Percentiles rank a stretch among this genome's conserved stretches.
phyloP scores from a whole-genome alignment of 208 protist genomes.

The Leishmania arabica region DNA sequence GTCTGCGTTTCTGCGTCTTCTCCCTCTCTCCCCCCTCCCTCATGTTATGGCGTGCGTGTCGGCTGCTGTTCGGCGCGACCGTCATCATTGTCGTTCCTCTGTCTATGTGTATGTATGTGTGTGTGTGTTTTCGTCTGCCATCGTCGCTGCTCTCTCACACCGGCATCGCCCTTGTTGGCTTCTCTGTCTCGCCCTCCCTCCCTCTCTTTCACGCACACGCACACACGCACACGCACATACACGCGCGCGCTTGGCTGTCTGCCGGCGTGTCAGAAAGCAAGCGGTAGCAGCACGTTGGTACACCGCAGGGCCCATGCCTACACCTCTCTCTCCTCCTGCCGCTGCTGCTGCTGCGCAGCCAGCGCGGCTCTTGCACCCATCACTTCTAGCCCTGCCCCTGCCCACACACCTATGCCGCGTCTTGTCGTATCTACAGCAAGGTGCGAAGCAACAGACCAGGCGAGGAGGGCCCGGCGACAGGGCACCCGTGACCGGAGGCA shows the following conservation, averaged over 20 bases:
- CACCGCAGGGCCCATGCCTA: not conserved
- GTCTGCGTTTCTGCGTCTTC: not conserved
- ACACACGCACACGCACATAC: not conserved
- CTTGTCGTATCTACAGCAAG: not conserved
- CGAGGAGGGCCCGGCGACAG: too few species aligned
- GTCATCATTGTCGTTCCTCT: not conserved
- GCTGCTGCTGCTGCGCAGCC: not conserved
- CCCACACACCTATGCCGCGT: too few species aligned
- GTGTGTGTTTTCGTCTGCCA: not conserved
- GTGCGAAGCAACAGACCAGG: too few species aligned
- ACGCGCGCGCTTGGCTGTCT: not conserved
- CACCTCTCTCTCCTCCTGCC: not conserved
- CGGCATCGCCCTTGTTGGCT: not conserved
- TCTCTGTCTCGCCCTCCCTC: not conserved
- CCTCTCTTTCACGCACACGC: not conserved
- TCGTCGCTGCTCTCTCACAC: not conserved
- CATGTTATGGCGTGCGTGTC: not conserved
- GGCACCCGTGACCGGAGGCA: too few species aligned
- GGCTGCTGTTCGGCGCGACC: not conserved
- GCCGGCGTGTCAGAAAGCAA: not conserved
- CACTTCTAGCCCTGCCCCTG: not conserved
- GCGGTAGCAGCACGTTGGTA: not conserved
- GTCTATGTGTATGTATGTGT: not conserved
- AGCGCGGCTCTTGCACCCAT: not conserved
- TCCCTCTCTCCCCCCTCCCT: not conserved